These are phyloP conservation scores for Gossypium gossypioides DNA, from an alignment of 441 rosid genomes.

Conservation along the genomic window DNA sequence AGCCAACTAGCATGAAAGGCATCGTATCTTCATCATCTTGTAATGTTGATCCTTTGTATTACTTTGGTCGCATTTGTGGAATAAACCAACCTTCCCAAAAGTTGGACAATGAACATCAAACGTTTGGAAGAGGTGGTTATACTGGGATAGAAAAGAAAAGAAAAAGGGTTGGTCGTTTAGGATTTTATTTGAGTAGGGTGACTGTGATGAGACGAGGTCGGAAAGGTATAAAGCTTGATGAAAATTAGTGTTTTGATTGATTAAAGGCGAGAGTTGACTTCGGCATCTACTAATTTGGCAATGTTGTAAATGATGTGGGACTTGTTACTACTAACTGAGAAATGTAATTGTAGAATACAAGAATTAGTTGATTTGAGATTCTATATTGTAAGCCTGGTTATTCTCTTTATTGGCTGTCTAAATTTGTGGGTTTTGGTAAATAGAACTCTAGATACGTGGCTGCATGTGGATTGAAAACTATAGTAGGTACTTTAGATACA, in stretches of 20 bases:
- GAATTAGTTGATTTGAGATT: not conserved
- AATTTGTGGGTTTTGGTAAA: not conserved
- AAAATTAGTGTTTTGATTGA: conserved; percentile 21
- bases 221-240: conserved; percentile 33
- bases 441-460: not conserved
- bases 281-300: not conserved
- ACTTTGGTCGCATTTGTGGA: conserved; percentile 45
- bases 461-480: not conserved
- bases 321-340: not conserved
- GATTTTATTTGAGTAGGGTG: conserved; percentile 19
- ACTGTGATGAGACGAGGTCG: conserved; percentile 19
- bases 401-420: not conserved
- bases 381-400: not conserved
- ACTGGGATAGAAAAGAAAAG: conserved; percentile 18
- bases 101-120: conserved; percentile 18
- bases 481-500: not conserved
- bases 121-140: conserved; percentile 8
- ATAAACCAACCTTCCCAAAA: conserved; percentile 22
- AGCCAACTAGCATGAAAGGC: conserved; percentile 53
- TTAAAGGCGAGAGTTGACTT: not conserved
- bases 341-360: not conserved
- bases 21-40: conserved; percentile 57
- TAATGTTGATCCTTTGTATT: conserved; percentile 51
- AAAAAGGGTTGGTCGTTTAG: conserved; percentile 15
- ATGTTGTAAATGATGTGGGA: not conserved